Evolutionary conservation across 805 yeast genomes (phyloP), one percentile per base, ranked within the genome.

Genomic region (Lipomyces kockii): DNA sequence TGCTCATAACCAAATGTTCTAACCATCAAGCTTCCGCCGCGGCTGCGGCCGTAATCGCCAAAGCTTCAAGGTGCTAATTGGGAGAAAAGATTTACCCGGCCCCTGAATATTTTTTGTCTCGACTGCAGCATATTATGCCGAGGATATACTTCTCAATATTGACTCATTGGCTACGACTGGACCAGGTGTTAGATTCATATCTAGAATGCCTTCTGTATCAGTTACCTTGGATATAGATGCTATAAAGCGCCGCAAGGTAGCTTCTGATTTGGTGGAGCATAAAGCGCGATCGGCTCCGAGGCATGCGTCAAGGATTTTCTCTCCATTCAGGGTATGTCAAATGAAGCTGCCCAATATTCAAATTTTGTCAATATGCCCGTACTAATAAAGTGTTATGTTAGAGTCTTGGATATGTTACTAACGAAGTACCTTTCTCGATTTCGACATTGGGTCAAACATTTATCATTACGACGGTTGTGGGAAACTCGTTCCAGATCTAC

Each of bases 401-500:
- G 78, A 75, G 80, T 20, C 81, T 95, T 32, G 99, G 99, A 3
- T 87, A 91, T 75, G 97, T 96, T n/a, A 84, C 97, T 35, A 91
- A 91, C 76, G 88, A 86, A 49, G 82, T 84, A 1, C 98, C 98
- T 2, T 91, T 93, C 76, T 90, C 97, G 6, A 82, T 92, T 25
- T 96, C 98, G 34, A 87, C 94, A 1, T 83, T 94, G 67, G 99
- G 99, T 62, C 84, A 91, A 17, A 87, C 97, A 0, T 93, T 90
- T 74, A 90, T 93, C 74, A 86, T 92, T 52, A 97, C 89, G 20
- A 94, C 98, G 0, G 87, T 91, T 57, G 97, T 95, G 27, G 98
- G 98, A 2, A 83, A 87, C 62, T 84, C 94, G 0, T 91, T 95
- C 80, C 98, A 94, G 78, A 91, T 95, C 35, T 95, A 90, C 75